These are phyloP conservation scores for Acacia pycnantha DNA, from an alignment of 331 rosid species.

Conservation along the genomic window DNA sequence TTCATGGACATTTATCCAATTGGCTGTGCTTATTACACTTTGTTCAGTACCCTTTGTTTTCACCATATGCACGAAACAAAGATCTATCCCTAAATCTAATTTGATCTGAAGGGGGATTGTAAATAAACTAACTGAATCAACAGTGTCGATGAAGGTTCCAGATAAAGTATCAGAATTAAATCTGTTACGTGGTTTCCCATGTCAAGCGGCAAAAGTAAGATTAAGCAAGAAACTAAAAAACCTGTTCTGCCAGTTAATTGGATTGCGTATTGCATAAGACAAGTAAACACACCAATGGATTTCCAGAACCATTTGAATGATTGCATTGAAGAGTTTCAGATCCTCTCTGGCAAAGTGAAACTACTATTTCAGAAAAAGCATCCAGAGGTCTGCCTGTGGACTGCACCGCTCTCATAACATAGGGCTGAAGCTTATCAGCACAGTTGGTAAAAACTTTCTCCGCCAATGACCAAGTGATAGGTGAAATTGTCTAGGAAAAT, in stretches of 20 bases:
- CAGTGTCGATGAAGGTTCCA: neutral
- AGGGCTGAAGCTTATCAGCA: conserved; percentile 58
- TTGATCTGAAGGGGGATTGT: neutral
- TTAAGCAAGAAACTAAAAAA: conserved; percentile 16
- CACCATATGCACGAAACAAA: neutral
- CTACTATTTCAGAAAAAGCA: conserved; percentile 51
- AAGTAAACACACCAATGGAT: conserved; percentile 46
- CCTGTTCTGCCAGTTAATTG: conserved; percentile 25
- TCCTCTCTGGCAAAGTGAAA: conserved; percentile 49
- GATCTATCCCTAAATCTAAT: neutral
- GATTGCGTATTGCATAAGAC: conserved; percentile 14
- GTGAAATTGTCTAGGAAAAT: conserved; percentile 56
- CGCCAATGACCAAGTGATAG: conserved; percentile 62
- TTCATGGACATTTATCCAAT: neutral
- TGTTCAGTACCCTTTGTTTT: neutral
- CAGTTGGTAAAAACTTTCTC: conserved; percentile 60
- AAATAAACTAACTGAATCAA: conserved; percentile 4
- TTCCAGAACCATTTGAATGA: conserved; percentile 27
- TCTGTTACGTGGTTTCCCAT: conserved; percentile 15
- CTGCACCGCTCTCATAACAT: conserved; percentile 51
- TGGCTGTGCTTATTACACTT: neutral
- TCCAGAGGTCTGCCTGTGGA: conserved; percentile 45
- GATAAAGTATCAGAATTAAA: neutral
- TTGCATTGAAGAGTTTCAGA: conserved; percentile 27
- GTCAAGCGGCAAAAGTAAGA: conserved; percentile 15